phyloP scores from a whole-genome alignment of 2,329 filamentous ascomycete species.

The Xylaria polymorpha region DNA sequence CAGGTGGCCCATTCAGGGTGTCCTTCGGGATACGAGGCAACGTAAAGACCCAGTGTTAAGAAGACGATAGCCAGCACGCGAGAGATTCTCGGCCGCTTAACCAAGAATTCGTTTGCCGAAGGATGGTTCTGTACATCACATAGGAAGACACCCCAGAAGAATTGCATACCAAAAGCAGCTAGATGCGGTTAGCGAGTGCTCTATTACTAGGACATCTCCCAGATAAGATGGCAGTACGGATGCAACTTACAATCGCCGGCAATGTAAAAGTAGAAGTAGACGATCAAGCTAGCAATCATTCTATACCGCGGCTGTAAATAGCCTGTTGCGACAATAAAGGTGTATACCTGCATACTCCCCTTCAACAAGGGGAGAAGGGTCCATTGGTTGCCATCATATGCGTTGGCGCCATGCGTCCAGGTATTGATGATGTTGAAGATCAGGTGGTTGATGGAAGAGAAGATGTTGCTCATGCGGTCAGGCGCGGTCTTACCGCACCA shows the following conservation, averaged over 20 bases:
- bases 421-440: constrained; percentile 60
- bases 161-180: constrained; percentile 65
- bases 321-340: constrained; percentile 62
- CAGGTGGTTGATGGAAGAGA: constrained; percentile 57
- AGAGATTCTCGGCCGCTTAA: constrained; percentile 57
- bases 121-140: constrained; percentile 66
- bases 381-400: constrained; percentile 70
- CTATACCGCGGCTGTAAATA: constrained; percentile 62
- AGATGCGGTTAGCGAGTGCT: constrained; percentile 31
- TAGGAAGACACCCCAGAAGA: constrained; percentile 71
- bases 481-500: constrained; percentile 67
- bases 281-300: constrained; percentile 58
- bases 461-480: constrained; percentile 53
- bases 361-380: constrained; percentile 66
- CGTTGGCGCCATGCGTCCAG: constrained; percentile 63
- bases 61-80: constrained; percentile 61
- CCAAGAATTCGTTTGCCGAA: constrained; percentile 59
- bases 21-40: constrained; percentile 70
- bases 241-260: constrained; percentile 48
- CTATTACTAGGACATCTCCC: too few relatives aligned
- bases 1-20: constrained; percentile 64
- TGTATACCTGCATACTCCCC: constrained; percentile 66
- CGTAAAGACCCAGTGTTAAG: constrained; percentile 63
- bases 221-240: neutral
- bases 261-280: constrained; percentile 64